Conservation (phyloP, 2,329 filamentous ascomycete genomes). For the Clonostachys solani region DNA sequence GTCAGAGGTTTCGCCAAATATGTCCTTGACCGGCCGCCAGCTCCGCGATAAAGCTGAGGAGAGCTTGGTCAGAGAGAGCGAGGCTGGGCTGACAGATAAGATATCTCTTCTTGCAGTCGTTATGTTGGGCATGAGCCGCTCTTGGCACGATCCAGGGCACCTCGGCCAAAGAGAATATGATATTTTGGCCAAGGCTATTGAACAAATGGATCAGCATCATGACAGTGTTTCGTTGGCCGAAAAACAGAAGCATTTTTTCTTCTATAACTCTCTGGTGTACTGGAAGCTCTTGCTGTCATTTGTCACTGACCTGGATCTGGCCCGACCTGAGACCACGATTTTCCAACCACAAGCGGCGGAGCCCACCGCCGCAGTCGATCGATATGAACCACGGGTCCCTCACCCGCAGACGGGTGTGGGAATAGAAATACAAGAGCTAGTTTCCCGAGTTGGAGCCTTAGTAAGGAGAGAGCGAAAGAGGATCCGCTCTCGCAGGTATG, state of each 20-base stretch:
- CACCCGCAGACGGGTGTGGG: slow-evolving; percentile 11
- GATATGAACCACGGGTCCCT: slow-evolving; percentile 2
- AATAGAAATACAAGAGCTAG: slow-evolving; percentile 5
- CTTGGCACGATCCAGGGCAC: slow-evolving; percentile 11
- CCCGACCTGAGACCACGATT: slow-evolving; percentile 1
- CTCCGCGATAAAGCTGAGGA: slow-evolving; percentile 43
- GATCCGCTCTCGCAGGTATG: slow-evolving; percentile 8
- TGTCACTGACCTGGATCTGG: slow-evolving; percentile 6
- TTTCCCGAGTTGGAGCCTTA: slow-evolving; percentile 7
- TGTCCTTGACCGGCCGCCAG: slow-evolving; percentile 44
- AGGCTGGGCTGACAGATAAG: neutral
- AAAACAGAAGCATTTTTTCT: slow-evolving; percentile 3
- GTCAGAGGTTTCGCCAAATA: slow-evolving; percentile 37
- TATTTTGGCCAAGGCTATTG: neutral
- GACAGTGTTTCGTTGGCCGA: too few species aligned
- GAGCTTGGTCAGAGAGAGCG: slow-evolving; percentile 34
- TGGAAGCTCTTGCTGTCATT: slow-evolving; percentile 14
- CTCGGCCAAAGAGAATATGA: slow-evolving; percentile 10
- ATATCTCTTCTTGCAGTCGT: slow-evolving; percentile 6
- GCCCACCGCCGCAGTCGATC: neutral
- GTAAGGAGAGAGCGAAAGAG: slow-evolving; percentile 11
- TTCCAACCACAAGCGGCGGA: too few species aligned
- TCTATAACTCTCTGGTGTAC: slow-evolving; percentile 12
- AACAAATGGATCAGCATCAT: neutral
- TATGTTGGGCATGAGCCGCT: slow-evolving; percentile 11